Base-by-base conservation (phyloP, 1,284 basidiomycete genomes). In the Xerocomus cyaneibrunnescens region DNA sequence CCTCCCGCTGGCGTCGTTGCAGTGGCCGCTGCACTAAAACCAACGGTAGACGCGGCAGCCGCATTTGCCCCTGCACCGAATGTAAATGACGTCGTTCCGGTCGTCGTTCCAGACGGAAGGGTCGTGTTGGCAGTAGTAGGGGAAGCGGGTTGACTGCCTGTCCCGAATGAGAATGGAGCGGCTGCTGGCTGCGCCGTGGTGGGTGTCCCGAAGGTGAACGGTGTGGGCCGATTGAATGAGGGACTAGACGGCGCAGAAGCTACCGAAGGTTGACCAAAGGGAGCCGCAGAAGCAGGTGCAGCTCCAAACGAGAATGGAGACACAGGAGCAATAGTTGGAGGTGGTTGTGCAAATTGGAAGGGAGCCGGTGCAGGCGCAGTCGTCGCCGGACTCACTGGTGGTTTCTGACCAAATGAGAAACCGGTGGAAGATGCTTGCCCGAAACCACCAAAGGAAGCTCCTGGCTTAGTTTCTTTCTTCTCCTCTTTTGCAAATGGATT, bases 241-340 rank as follows among this genome's bases (percentile, higher is more conserved):
- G 81, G 82, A 53, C 82, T 84, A 38, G 72, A 73, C 22, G 81
- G 82, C 22, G 79, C 72, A 40, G 83, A 83, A 16, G 52, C 28
- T 14, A 69, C 61, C 22, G 70, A 57, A 17, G 69, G 45, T 41
- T 74, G 71, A 36, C 73, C 74, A 54, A 84, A 83, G n/a, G 74
- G 68, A 60, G 68, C 74, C 23, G 72, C 58, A 16, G 72, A 55
- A 22, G 74, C 54, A 16, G 70, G 65, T 27, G 53, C n/a, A 36
- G 49, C 25, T 38, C 74, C 74, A 62, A 84, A 84, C n/a, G 73
- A 61, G 57, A 81, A 80, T 17, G 74, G 62, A n/a, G 73, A 66
- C 3, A 69, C 36, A 28, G 69, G 69, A 5, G 71, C 61, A 25
- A 69, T 58, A 25, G 60, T 68, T 31, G 75, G 70, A 23, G 72